Evolutionary conservation across 2,329 filamentous ascomycete genomes (phyloP).

Genomic region (Cladosporium sphaerospermum): DNA sequence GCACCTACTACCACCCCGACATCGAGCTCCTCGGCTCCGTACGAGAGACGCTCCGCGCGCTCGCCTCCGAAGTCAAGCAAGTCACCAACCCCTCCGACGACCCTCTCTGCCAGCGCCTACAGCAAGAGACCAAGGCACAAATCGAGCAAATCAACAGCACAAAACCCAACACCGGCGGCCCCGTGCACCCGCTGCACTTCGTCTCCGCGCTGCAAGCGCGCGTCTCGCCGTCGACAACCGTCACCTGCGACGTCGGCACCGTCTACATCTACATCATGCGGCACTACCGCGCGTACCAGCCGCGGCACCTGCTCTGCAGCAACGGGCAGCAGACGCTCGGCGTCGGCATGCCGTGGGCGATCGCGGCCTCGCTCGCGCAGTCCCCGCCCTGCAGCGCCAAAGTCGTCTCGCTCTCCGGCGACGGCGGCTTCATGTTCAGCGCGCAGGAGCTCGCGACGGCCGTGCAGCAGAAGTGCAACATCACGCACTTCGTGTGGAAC

Average conservation of each 20-base stretch:
- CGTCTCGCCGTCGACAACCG: slow-evolving; percentile 37
- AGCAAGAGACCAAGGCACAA: slow-evolving; percentile 35
- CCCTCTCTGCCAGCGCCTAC: slow-evolving; percentile 30
- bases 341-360: slow-evolving; percentile 45
- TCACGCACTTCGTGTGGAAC: slow-evolving; percentile 48
- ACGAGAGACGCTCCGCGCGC: slow-evolving; percentile 35
- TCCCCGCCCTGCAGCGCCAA: slow-evolving; percentile 39
- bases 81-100: slow-evolving; percentile 34
- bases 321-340: slow-evolving; percentile 47
- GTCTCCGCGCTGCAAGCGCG: slow-evolving; percentile 38
- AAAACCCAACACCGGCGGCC: slow-evolving; percentile 21
- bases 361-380: slow-evolving; percentile 41
- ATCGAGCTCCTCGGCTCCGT: slow-evolving; percentile 41
- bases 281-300: slow-evolving; percentile 40
- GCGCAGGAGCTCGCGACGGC: slow-evolving; percentile 43
- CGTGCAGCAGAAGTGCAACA: slow-evolving; percentile 42
- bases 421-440: slow-evolving; percentile 47
- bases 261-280: slow-evolving; percentile 47
- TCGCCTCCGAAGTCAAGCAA: slow-evolving; percentile 29
- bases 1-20: slow-evolving; percentile 36
- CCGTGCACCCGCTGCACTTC: slow-evolving; percentile 43
- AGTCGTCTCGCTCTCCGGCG: slow-evolving; percentile 41
- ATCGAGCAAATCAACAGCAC: slow-evolving; percentile 18
- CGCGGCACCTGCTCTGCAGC: slow-evolving; percentile 41
- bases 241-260: slow-evolving; percentile 43